Conservation (phyloP, 257 asterid species). For the Solanum appendiculatum region DNA sequence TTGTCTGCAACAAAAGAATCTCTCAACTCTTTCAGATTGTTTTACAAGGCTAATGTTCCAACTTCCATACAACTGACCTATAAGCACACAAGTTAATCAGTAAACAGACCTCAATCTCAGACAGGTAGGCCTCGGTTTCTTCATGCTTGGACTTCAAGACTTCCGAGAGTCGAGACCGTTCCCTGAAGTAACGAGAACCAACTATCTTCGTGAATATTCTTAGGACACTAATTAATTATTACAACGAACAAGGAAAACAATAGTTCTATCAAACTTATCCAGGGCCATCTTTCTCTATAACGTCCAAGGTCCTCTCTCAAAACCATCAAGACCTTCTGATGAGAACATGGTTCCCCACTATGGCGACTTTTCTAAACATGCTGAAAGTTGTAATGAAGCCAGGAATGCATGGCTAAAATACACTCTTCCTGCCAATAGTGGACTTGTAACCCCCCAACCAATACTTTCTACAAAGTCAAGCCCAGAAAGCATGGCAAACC, state of each 20-base stretch:
- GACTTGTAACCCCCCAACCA: not conserved
- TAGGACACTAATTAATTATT: not conserved
- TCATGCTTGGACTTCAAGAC: constrained; percentile 69
- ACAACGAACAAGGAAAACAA: not conserved
- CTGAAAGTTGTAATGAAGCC: not conserved
- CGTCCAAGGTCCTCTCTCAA: not conserved
- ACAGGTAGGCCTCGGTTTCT: constrained; percentile 87
- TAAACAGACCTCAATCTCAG: constrained; percentile 79
- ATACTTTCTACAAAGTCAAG: not conserved
- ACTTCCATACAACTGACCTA: not conserved
- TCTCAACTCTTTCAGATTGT: not conserved
- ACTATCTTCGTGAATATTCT: not conserved
- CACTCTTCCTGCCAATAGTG: not conserved
- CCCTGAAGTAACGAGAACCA: constrained; percentile 47
- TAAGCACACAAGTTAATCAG: not conserved
- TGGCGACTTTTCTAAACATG: not conserved
- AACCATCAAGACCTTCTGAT: not conserved
- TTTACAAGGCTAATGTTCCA: not conserved
- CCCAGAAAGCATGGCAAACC: not conserved
- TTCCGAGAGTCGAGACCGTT: constrained; percentile 51
- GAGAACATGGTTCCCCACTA: not conserved
- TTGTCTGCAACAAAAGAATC: constrained; percentile 55
- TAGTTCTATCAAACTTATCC: not conserved
- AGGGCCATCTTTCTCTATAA: not conserved
- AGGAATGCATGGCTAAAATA: not conserved